Conservation (phyloP, 2,329 filamentous ascomycete species). For the Triangularia setosa region DNA sequence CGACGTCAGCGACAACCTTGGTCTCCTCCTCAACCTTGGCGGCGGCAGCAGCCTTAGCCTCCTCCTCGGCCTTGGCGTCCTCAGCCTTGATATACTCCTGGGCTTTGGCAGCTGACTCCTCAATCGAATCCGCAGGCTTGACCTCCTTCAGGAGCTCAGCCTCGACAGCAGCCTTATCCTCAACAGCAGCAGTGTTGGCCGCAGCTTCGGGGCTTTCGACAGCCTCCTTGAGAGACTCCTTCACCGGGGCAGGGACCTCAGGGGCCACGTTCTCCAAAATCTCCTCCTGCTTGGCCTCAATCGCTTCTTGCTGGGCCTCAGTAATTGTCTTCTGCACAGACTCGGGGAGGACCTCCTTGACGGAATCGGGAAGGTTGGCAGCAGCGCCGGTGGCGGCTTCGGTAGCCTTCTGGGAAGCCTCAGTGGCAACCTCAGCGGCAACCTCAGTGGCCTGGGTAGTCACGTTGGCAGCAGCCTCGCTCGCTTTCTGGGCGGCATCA, state of each 20-base stretch:
- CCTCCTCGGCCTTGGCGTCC: conserved; percentile 13
- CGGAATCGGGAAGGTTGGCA: conserved; percentile 49
- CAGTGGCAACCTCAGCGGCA: conserved; percentile 31
- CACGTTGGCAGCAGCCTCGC: conserved; percentile 30
- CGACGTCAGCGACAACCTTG: conserved; percentile 17
- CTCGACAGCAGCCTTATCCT: conserved; percentile 73
- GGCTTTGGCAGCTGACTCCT: conserved; percentile 11
- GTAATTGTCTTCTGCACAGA: conserved; percentile 47
- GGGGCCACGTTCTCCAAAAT: conserved; percentile 17
- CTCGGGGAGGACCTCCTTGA: conserved; percentile 49
- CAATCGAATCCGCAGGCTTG: conserved; percentile 10
- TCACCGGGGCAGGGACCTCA: conserved; percentile 22
- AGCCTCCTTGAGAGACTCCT: conserved; percentile 21
- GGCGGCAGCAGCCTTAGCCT: background rate
- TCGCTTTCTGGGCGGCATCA: background rate
- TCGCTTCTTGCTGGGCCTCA: conserved; percentile 21
- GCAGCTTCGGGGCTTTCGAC: conserved; percentile 67
- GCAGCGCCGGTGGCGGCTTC: conserved; percentile 36
- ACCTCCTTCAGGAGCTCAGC: conserved; percentile 43
- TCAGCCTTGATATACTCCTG: conserved; percentile 18
- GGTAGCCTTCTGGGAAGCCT: conserved; percentile 36
- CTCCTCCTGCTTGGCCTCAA: conserved; percentile 9
- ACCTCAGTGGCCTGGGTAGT: conserved; percentile 29
- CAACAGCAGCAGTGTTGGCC: conserved; percentile 62
- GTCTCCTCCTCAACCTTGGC: conserved; percentile 61